phyloP scores from a whole-genome alignment of 208 protist genomes.

The Trypanosomatidae sp. region DNA sequence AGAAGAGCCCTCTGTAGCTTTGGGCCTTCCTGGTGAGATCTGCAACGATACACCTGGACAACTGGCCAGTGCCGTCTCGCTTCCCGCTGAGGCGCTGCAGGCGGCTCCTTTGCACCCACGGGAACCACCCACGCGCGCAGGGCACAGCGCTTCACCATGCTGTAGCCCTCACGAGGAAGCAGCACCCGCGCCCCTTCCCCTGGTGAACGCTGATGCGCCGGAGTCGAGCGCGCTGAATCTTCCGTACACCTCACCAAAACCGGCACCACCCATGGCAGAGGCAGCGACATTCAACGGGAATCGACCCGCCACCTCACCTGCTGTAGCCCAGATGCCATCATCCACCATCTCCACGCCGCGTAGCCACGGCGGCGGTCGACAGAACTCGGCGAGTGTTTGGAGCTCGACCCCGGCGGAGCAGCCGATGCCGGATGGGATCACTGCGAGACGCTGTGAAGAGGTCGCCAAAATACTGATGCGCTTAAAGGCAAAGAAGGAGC shows the following conservation, averaged over 20 bases:
- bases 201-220: constrained; percentile 18
- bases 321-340: neutral
- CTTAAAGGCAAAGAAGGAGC: constrained; percentile 33
- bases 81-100: constrained; percentile 18
- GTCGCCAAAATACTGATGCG: constrained; percentile 46
- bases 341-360: constrained; percentile 11
- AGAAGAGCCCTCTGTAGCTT: neutral
- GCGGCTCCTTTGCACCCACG: constrained; percentile 2
- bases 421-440: constrained; percentile 9
- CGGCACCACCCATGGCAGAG: neutral
- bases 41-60: constrained; percentile 7
- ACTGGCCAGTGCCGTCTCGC: neutral
- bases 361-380: constrained; percentile 1
- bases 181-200: constrained; percentile 18
- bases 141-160: neutral
- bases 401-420: constrained; percentile 11
- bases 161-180: constrained; percentile 1
- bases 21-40: constrained; percentile 6
- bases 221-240: constrained; percentile 28
- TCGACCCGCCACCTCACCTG: neutral
- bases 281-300: neutral
- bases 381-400: neutral
- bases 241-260: neutral
- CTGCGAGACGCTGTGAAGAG: constrained; percentile 34
- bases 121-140: neutral